A percentile compares a stretch with the other conserved stretches of the same genome.
Conservation (phyloP, 352 stramenopile species). For the Aphanomyces euteiches region DNA sequence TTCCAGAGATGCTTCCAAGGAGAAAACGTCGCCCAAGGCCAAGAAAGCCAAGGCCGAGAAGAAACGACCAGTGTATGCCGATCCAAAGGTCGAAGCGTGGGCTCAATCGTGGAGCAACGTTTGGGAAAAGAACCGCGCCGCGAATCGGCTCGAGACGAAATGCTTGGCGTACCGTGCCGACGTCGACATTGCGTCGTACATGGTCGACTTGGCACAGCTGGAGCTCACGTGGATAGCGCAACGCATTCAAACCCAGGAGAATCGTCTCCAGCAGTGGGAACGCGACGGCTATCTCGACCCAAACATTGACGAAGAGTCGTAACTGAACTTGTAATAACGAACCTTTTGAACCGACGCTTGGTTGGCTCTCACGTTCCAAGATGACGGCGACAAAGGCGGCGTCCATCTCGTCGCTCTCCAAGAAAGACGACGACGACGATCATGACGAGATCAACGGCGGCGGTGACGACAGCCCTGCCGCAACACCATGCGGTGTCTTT, state of each 20-base stretch:
- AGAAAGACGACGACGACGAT: not conserved
- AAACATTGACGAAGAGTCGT: not conserved
- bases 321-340: not conserved
- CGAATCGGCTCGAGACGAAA: conserved; percentile 25
- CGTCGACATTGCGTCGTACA: conserved; percentile 12
- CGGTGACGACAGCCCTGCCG: too few species aligned
- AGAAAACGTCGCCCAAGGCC: not conserved
- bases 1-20: not conserved
- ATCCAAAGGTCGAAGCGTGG: conserved; percentile 3
- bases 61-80: not conserved
- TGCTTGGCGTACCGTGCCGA: conserved; percentile 17
- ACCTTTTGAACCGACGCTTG: too few species aligned
- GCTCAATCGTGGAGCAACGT: conserved; percentile 9
- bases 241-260: conserved; percentile 27
- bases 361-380: too few species aligned
- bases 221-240: conserved; percentile 18
- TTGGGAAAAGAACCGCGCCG: conserved; percentile 23
- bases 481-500: conserved; percentile 35
- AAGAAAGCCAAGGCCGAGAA: not conserved
- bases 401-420: not conserved
- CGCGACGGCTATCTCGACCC: conserved; percentile 2
- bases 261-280: conserved; percentile 19
- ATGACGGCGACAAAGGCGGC: not conserved
- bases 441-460: too few species aligned
- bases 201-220: conserved; percentile 9